These are phyloP conservation scores for Polytrichum commune DNA, from an alignment of 225 moss, liverwort and hornwort species.

Conservation along the genomic window DNA sequence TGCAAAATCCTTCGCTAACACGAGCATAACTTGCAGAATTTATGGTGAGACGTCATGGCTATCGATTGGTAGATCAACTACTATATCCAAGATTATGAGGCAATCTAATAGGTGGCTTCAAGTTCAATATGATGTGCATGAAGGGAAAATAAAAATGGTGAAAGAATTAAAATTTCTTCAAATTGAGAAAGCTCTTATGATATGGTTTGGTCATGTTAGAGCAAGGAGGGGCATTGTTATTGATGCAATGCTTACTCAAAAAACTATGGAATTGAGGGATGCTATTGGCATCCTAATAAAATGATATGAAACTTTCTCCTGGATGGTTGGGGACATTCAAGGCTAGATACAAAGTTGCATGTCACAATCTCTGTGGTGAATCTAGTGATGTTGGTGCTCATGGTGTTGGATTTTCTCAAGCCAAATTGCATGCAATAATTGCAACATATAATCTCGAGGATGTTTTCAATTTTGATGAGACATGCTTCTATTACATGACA, in stretches of 20 bases:
- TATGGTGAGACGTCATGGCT: no score
- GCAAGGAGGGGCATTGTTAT: constrained; percentile 9
- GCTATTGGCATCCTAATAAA: constrained; percentile 18
- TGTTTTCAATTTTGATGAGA: constrained; percentile 14
- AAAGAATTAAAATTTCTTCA: no score
- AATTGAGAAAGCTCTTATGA: not conserved
- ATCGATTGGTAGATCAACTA: no score
- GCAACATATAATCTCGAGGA: not conserved
- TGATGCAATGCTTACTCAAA: constrained; percentile 17
- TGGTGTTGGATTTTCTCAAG: not conserved
- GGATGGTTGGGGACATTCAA: constrained; percentile 30
- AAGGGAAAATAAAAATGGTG: no score
- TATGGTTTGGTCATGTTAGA: constrained; percentile 20
- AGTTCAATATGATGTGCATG: no score
- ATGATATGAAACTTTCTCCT: constrained; percentile 25
- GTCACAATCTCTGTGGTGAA: constrained; percentile 13
- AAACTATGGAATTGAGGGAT: constrained; percentile 16
- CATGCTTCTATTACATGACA: not conserved
- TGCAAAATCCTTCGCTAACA: no score
- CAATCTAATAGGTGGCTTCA: no score
- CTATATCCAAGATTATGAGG: no score
- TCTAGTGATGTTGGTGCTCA: not conserved
- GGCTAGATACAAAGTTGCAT: constrained; percentile 16
- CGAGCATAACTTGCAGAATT: no score
- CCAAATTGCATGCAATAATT: not conserved